These are phyloP conservation scores for Globisporangium paroecandrum DNA, from an alignment of 352 stramenopile genomes.

Conservation along the genomic window DNA sequence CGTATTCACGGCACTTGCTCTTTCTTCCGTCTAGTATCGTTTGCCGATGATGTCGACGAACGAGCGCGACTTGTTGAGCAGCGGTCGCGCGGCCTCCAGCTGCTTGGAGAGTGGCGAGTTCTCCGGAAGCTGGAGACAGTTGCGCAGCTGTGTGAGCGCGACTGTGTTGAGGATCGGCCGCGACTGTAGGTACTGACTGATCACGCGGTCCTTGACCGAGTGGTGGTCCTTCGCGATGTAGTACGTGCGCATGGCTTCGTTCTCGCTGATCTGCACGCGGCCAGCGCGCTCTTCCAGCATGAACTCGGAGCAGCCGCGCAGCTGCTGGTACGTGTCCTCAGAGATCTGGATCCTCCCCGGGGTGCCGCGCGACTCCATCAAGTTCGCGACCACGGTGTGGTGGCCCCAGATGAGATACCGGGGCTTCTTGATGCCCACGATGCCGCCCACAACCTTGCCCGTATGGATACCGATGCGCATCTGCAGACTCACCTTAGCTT, in stretches of 20 bases:
- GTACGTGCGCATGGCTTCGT: slow-evolving; percentile 47
- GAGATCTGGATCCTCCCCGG: slow-evolving; percentile 62
- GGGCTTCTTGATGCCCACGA: slow-evolving; percentile 83
- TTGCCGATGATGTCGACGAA: slow-evolving; percentile 48
- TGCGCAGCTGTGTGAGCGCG: slow-evolving; percentile 48
- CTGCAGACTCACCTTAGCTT: slow-evolving; percentile 64
- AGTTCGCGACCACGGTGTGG: slow-evolving; percentile 74
- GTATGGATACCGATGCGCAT: slow-evolving; percentile 88
- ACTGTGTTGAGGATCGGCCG: slow-evolving; percentile 32
- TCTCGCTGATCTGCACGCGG: slow-evolving; percentile 55
- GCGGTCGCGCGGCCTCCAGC: slow-evolving; percentile 29
- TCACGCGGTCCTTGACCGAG: slow-evolving; percentile 47
- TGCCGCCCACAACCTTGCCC: slow-evolving; percentile 73
- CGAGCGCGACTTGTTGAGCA: slow-evolving; percentile 26
- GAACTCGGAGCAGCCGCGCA: slow-evolving; percentile 53
- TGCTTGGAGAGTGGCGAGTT: slow-evolving; percentile 52
- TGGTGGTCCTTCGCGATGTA: slow-evolving; percentile 44
- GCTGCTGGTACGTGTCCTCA: slow-evolving; percentile 51
- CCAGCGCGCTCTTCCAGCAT: slow-evolving; percentile 40
- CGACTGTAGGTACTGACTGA: slow-evolving; percentile 44
- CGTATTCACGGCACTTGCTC: background rate
- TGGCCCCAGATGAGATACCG: slow-evolving; percentile 85
- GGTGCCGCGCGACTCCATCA: slow-evolving; percentile 69
- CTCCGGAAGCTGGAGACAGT: slow-evolving; percentile 43
- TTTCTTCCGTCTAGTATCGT: slow-evolving; percentile 3